Conservation (phyloP, 208 protist genomes). For the Trypanosoma lewisi region DNA sequence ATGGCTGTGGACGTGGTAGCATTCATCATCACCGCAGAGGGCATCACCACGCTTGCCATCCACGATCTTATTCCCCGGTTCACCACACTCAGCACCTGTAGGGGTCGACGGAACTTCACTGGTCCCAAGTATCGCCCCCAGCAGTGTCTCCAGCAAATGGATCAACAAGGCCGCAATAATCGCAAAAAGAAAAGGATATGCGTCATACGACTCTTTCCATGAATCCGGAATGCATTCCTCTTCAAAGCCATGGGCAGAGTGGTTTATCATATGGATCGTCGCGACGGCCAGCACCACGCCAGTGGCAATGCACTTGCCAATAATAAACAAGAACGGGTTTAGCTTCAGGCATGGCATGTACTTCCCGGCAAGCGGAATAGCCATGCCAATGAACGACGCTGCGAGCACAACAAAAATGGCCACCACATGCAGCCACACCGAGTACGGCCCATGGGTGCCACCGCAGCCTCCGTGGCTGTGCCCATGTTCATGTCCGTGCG, state of each 20-base stretch:
- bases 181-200: constrained; percentile 52
- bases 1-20: constrained; percentile 13
- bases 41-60: neutral
- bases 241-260: constrained; percentile 29
- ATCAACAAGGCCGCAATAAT: constrained; percentile 54
- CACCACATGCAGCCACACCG: constrained; percentile 47
- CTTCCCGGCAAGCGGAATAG: constrained; percentile 51
- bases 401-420: constrained; percentile 68
- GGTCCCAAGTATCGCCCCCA: constrained; percentile 10
- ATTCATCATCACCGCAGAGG: neutral
- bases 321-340: constrained; percentile 36
- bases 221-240: constrained; percentile 44
- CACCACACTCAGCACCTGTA: neutral
- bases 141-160: constrained; percentile 47
- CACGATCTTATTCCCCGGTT: neutral
- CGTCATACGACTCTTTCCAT: constrained; percentile 42
- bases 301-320: constrained; percentile 53
- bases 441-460: neutral
- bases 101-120: neutral
- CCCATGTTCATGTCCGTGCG: neutral
- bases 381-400: constrained; percentile 37
- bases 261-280: constrained; percentile 64
- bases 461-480: constrained; percentile 3
- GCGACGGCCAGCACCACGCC: constrained; percentile 61
- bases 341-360: constrained; percentile 29